Evolutionary conservation across 352 stramenopile species (phyloP).

Genomic region (Phytopythium kandeliae): DNA sequence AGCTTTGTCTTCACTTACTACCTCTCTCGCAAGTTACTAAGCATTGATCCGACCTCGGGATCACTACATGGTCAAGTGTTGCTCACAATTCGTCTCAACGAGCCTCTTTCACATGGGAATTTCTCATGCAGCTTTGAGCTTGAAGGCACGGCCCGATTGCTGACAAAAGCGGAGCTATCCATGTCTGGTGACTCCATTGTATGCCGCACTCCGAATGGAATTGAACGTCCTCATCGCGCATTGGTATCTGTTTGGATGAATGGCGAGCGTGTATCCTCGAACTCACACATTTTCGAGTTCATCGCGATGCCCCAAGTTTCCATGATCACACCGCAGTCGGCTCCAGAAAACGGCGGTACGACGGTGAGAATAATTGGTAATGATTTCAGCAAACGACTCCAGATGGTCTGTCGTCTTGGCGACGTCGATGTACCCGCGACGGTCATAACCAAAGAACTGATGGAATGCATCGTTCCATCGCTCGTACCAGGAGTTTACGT

Average conservation of each 20-base stretch:
- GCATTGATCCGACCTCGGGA: constrained; percentile 18
- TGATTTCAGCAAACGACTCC: constrained; percentile 8
- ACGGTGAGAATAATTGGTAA: constrained; percentile 16
- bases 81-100: constrained; percentile 14
- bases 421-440: constrained; percentile 3
- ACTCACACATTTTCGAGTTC: constrained; percentile 18
- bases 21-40: constrained; percentile 12
- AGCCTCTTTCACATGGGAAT: constrained; percentile 3
- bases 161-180: constrained; percentile 8
- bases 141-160: not conserved
- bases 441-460: constrained; percentile 11
- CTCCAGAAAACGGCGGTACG: constrained; percentile 12
- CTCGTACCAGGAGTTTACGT: constrained; percentile 22
- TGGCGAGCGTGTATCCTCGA: constrained; percentile 21
- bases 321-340: constrained; percentile 10
- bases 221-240: constrained; percentile 6
- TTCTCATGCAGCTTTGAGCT: constrained; percentile 32
- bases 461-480: constrained; percentile 22
- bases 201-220: not conserved
- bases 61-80: constrained; percentile 15
- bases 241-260: constrained; percentile 28
- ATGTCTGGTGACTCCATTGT: constrained; percentile 9
- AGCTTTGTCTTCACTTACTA: constrained; percentile 20
- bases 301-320: constrained; percentile 12
- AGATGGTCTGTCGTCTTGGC: constrained; percentile 19